Conservation (phyloP, 345 rosid genomes). For the Populus pruinosa region DNA sequence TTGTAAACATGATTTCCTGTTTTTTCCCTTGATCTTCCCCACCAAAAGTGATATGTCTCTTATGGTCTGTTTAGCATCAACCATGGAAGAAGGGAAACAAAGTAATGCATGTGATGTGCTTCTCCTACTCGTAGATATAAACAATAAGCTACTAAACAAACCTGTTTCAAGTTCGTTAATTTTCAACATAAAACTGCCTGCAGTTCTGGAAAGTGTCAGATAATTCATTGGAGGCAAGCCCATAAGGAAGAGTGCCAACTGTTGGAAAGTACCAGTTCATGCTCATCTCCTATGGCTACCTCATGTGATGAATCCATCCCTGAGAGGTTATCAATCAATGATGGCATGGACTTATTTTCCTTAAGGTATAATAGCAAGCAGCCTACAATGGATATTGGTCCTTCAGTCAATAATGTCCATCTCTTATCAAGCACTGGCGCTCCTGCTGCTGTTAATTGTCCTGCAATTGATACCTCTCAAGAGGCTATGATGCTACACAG, state of each 20-base stretch:
- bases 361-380: constrained; percentile 33
- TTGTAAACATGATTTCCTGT: neutral
- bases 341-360: constrained; percentile 31
- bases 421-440: constrained; percentile 26
- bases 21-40: neutral
- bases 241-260: constrained; percentile 69
- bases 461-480: constrained; percentile 39
- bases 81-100: neutral
- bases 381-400: constrained; percentile 26
- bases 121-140: neutral
- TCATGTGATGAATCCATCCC: constrained; percentile 35
- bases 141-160: neutral
- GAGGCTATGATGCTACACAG: constrained; percentile 38
- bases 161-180: neutral
- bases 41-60: neutral
- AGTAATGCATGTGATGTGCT: neutral
- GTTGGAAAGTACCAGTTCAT: constrained; percentile 33
- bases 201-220: constrained; percentile 94
- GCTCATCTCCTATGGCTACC: constrained; percentile 40
- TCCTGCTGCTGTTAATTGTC: constrained; percentile 25
- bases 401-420: constrained; percentile 21
- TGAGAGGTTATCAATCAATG: constrained; percentile 19
- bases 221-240: constrained; percentile 85
- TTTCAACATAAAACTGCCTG: constrained; percentile 14
- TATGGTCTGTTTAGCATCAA: neutral